Evolutionary conservation across 108 stramenopile genomes (phyloP).

Genomic region (Skeletonema potamos): DNA sequence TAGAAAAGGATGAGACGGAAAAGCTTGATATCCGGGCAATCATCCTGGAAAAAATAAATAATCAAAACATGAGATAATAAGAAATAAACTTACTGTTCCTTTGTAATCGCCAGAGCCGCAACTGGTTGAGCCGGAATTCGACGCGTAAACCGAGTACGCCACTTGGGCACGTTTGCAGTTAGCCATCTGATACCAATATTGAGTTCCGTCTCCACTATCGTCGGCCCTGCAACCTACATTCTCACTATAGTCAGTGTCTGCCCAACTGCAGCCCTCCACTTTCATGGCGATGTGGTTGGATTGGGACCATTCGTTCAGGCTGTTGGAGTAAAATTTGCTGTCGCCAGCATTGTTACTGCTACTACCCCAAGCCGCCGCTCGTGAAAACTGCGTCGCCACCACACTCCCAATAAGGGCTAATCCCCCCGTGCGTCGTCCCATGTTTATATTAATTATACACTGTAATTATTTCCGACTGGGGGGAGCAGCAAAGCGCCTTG

Average conservation of each 20-base stretch:
- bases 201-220: conserved; percentile 73
- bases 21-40: too few relatives aligned
- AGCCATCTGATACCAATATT: conserved; percentile 88
- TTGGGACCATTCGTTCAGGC: conserved; percentile 57
- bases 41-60: too few relatives aligned
- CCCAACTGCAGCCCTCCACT: conserved; percentile 77
- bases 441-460: not conserved
- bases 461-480: too few relatives aligned
- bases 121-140: conserved; percentile 35
- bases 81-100: conserved; percentile 67
- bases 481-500: too few relatives aligned
- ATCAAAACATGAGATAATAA: not conserved
- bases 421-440: conserved; percentile 11
- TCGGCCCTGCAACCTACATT: conserved; percentile 70
- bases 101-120: conserved; percentile 62
- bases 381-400: conserved; percentile 1
- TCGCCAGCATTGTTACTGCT: conserved; percentile 1
- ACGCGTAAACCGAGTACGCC: conserved; percentile 75
- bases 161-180: conserved; percentile 83
- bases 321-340: conserved; percentile 46
- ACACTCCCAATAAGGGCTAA: conserved; percentile 8
- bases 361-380: conserved; percentile 40
- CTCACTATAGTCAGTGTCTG: conserved; percentile 62
- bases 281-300: conserved; percentile 58
- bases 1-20: too few relatives aligned